Conservation (phyloP, 2,329 filamentous ascomycete species). For the Penicillium oxalicum region DNA sequence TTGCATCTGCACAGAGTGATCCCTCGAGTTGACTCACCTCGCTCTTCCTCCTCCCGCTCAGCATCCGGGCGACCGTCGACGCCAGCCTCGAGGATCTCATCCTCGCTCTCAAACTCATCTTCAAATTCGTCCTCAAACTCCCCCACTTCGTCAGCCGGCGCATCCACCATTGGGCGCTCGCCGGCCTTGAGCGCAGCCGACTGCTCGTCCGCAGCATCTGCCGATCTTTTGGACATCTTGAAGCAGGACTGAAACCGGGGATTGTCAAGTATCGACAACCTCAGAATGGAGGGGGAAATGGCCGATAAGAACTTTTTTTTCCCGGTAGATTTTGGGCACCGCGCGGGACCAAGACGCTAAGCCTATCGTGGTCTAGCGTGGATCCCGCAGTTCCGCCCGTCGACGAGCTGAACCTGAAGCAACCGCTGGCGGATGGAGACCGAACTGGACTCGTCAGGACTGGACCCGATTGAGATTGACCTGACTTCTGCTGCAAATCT, state of each 20-base stretch:
- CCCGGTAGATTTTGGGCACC: constrained; percentile 21
- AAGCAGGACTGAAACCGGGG: constrained; percentile 3
- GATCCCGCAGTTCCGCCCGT: constrained; percentile 18
- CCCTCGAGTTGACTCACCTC: constrained; percentile 40
- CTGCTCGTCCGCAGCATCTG: constrained; percentile 48
- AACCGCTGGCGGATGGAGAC: neutral
- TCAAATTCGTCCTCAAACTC: constrained; percentile 78
- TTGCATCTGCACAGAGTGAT: no score
- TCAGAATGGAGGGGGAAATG: constrained; percentile 12
- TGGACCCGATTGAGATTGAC: constrained; percentile 1
- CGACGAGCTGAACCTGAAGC: constrained; percentile 12
- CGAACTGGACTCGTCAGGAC: neutral
- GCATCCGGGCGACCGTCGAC: constrained; percentile 89
- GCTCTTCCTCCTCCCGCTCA: constrained; percentile 83
- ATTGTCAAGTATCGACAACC: constrained; percentile 8
- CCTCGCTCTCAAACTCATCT: constrained; percentile 89
- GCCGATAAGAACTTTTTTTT: constrained; percentile 32
- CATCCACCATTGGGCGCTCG: constrained; percentile 49
- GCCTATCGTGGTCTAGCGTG: constrained; percentile 31
- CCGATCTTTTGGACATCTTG: constrained; percentile 56
- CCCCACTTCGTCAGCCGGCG: constrained; percentile 49
- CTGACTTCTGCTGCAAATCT: neutral
- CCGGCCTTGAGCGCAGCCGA: constrained; percentile 55
- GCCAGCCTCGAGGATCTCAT: constrained; percentile 90
- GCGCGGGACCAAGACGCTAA: constrained; percentile 16